Base-by-base conservation (phyloP, 2,329 filamentous ascomycete genomes). In the Cladosporium sp. region DNA sequence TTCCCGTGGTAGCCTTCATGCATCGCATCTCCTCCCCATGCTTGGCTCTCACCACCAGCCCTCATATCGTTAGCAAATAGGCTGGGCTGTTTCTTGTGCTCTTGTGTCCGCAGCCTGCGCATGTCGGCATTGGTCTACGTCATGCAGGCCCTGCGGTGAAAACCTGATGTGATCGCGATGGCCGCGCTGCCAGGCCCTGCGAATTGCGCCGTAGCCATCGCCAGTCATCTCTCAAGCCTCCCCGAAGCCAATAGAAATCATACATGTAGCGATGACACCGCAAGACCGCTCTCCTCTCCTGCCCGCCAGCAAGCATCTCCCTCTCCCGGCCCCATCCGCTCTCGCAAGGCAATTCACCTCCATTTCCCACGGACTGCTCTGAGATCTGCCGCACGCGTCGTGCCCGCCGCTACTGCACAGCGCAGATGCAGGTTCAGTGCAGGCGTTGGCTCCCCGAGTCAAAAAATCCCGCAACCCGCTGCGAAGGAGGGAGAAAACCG, bases 331-430 rank as follows among this genome's bases (percentile, higher is more conserved):
- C 11, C 44, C 59, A 21, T 41, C 60, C 60, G 47, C 34, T 8
- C 60, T 30, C 49, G 26, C 60, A 64, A 30, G 11, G 55, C 34
- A 57, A 18, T 52, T 55, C 24, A 15, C 24, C 36, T 59, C 57
- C 57, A 41, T 38, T 18, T 59, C 55, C 21, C 57, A 59, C 57
- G 38, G 57, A 47, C 57, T 47, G 34, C 36, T 38, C 57, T 59
- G 57, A 24, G 51, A 64, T 64, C 61, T 64, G 61, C 60, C 49
- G 52, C 32, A 32, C 28, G 52, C 51, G 26, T 54, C 51, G 51
- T 28, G 61, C 49, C 59, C 59, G 59, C 61, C 61, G 61, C 61
- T 64, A 64, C 61, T 57, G 61, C 61, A 57, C 51, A 24, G 51
- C 21, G 61, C 61, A 64, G 51, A 55, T 41, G 61, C 61, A 64